phyloP scores from a whole-genome alignment of 192 early-diverging fungal genomes.

The Coemansia sp. region DNA sequence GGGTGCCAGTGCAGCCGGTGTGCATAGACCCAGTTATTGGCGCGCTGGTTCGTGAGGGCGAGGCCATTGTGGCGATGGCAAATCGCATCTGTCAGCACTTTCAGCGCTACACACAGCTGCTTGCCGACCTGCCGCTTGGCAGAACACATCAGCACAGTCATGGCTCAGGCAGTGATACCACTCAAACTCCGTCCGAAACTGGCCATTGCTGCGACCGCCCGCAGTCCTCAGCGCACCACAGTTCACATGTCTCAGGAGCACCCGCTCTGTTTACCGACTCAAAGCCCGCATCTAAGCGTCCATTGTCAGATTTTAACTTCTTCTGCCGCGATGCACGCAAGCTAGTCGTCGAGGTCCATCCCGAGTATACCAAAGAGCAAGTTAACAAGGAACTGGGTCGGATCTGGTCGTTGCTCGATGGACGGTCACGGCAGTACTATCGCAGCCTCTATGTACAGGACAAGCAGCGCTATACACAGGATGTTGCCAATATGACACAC shows the following conservation, averaged over 20 bases:
- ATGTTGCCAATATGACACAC: slow-evolving; percentile 11
- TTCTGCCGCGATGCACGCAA: slow-evolving; percentile 50
- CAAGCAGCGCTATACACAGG: slow-evolving; percentile 33
- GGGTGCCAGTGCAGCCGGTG: background rate
- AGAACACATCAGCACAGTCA: background rate
- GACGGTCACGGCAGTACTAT: slow-evolving; percentile 35
- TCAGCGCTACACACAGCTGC: slow-evolving; percentile 22
- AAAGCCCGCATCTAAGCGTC: slow-evolving; percentile 27
- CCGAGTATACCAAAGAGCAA: slow-evolving; percentile 48
- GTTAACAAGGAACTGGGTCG: slow-evolving; percentile 51
- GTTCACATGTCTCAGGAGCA: background rate
- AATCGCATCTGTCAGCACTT: slow-evolving; percentile 20
- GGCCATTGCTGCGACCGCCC: background rate
- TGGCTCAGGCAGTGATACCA: background rate
- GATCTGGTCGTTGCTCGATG: slow-evolving; percentile 41
- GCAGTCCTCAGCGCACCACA: background rate
- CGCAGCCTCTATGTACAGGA: slow-evolving; percentile 39
- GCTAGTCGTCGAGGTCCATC: slow-evolving; percentile 39
- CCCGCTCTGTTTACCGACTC: background rate
- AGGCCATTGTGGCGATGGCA: slow-evolving; percentile 15
- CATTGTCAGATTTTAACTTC: slow-evolving; percentile 50
- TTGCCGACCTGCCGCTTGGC: slow-evolving; percentile 5
- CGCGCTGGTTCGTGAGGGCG: slow-evolving; percentile 22
- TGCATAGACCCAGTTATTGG: slow-evolving; percentile 1
- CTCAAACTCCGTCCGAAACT: background rate